A percentile compares a stretch with the other conserved stretches of the same genome.
These are phyloP conservation scores for Metschnikowia orientalis DNA, from an alignment of 805 yeast species.

Conservation along the genomic window DNA sequence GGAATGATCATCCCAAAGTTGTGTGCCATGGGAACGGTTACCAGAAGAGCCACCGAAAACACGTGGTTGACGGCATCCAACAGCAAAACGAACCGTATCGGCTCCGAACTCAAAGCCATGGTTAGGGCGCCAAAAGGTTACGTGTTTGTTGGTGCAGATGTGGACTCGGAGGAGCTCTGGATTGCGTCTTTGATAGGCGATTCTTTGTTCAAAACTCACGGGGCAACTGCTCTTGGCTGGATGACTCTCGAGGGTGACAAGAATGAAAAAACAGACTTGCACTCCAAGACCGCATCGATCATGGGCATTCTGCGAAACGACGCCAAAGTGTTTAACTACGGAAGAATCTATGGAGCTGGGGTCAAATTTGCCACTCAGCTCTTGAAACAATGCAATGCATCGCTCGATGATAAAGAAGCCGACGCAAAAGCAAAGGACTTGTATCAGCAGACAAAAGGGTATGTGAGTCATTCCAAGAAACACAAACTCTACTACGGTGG, in stretches of 20 bases:
- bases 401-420: conserved; percentile 64
- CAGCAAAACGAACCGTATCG: conserved; percentile 79
- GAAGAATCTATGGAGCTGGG: conserved; percentile 98
- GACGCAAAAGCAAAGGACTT: conserved; percentile 56
- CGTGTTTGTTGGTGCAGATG: conserved; percentile 96
- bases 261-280: conserved; percentile 86
- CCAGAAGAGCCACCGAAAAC: conserved; percentile 93
- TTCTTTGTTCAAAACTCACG: conserved; percentile 82
- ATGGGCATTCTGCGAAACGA: conserved; percentile 86
- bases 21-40: conserved; percentile 92
- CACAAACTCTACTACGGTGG: conserved; percentile 72
- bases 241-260: conserved; percentile 98
- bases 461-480: conserved; percentile 18
- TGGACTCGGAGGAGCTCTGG: conserved; percentile 97
- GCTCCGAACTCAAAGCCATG: conserved; percentile 89
- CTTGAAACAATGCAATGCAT: conserved; percentile 77
- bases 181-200: conserved; percentile 95
- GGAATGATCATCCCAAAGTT: conserved; percentile 83
- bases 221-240: conserved; percentile 97
- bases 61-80: conserved; percentile 98
- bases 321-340: conserved; percentile 94
- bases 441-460: conserved; percentile 83
- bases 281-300: conserved; percentile 87
- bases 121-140: conserved; percentile 86
- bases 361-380: conserved; percentile 82